Percentiles rank a stretch among this genome's conserved stretches.
phyloP scores from a whole-genome alignment of 2,329 filamentous ascomycete genomes.

The Alternaria sp. region DNA sequence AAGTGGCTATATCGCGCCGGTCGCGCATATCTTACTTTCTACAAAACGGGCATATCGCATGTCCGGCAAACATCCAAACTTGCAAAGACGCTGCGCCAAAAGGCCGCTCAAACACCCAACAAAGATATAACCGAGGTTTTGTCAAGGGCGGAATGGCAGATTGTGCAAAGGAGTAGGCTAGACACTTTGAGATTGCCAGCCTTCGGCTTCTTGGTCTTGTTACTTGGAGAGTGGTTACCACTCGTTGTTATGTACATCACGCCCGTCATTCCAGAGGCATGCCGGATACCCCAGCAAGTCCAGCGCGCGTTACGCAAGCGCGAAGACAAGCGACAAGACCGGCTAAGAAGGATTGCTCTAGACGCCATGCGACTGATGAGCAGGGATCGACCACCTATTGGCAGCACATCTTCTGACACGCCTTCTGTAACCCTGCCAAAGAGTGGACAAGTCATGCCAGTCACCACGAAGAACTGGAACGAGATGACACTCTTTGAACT shows the following conservation, averaged over 20 bases:
- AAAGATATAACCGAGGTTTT: conserved; percentile 36
- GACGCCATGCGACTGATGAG: conserved; percentile 25
- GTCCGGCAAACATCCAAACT: conserved; percentile 70
- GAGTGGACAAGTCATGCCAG: not conserved
- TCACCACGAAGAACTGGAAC: conserved; percentile 1
- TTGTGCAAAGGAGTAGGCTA: conserved; percentile 69
- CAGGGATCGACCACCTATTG: conserved; percentile 12
- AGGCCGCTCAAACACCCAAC: conserved; percentile 8
- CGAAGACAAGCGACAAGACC: conserved; percentile 49
- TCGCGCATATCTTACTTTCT: conserved; percentile 81
- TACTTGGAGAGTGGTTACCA: conserved; percentile 88
- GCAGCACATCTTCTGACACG: not conserved
- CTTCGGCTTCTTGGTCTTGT: conserved; percentile 75
- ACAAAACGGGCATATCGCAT: conserved; percentile 81
- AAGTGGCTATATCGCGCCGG: conserved; percentile 68
- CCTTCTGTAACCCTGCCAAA: not conserved
- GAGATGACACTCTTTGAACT: conserved; percentile 25
- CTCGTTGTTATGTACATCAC: conserved; percentile 75
- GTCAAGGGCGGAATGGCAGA: conserved; percentile 73
- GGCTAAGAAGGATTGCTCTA: conserved; percentile 18
- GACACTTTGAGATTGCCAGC: conserved; percentile 80
- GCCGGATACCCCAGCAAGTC: conserved; percentile 80
- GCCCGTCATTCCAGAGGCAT: conserved; percentile 78
- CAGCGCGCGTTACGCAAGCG: conserved; percentile 61
- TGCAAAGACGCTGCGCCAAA: conserved; percentile 53